Evolutionary conservation across 2,329 filamentous ascomycete genomes (phyloP).

Genomic region (Exserohilum turcica): DNA sequence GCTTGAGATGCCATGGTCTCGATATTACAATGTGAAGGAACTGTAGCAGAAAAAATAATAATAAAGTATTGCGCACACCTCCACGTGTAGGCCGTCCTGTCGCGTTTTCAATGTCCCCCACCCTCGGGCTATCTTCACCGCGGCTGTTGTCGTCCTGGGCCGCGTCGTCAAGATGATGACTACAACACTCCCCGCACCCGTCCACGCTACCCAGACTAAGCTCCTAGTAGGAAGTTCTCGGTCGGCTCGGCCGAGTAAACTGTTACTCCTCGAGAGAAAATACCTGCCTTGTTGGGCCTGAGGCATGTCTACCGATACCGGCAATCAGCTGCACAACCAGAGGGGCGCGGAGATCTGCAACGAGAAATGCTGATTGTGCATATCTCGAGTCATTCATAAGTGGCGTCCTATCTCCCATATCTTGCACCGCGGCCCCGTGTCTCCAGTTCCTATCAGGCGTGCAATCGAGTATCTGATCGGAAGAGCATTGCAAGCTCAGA

Average conservation of each 20-base stretch:
- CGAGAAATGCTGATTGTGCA: conserved; percentile 16
- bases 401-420: conserved; percentile 21
- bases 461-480: conserved; percentile 15
- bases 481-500: conserved; percentile 2
- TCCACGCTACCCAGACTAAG: conserved; percentile 1
- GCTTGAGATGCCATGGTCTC: conserved; percentile 8
- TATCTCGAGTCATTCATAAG: conserved; percentile 20
- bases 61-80: background rate
- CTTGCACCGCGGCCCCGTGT: conserved; percentile 2
- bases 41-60: background rate
- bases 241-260: conserved; percentile 6
- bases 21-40: background rate
- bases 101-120: conserved; percentile 25
- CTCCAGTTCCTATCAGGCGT: conserved; percentile 8
- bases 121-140: conserved; percentile 23
- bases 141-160: conserved; percentile 8
- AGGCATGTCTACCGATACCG: conserved; percentile 19
- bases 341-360: conserved; percentile 6
- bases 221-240: conserved; percentile 10
- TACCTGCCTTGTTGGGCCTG: conserved; percentile 14
- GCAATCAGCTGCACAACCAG: conserved; percentile 10
- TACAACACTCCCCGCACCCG: conserved; percentile 12
- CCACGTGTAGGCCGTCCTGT: conserved; percentile 5
- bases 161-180: conserved; percentile 6
- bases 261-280: background rate